Evolutionary conservation across 345 rosid species (phyloP).

Genomic region (Brassica nigra): DNA sequence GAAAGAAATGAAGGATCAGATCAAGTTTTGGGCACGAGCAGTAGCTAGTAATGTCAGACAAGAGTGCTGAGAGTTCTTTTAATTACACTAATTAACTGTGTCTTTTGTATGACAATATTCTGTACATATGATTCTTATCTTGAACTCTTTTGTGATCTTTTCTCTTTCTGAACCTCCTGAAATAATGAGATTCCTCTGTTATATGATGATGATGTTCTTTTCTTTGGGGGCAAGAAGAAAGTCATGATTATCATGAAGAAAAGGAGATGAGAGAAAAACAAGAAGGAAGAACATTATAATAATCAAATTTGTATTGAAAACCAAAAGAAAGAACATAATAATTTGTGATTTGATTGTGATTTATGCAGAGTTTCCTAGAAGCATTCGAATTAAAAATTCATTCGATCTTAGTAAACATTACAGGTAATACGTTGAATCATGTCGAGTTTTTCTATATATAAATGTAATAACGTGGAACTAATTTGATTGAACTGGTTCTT

Average conservation of each 20-base stretch:
- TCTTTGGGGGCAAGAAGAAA: slow-evolving; percentile 13
- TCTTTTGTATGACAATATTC: slow-evolving; percentile 12
- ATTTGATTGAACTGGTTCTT: slow-evolving; percentile 23
- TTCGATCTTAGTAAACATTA: neutral
- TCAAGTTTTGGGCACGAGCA: slow-evolving; percentile 77
- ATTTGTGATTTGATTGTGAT: slow-evolving; percentile 41
- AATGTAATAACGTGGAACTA: slow-evolving; percentile 13
- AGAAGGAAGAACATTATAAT: slow-evolving; percentile 19
- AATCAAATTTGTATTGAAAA: slow-evolving; percentile 1
- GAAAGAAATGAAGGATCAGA: slow-evolving; percentile 57
- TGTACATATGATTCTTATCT: slow-evolving; percentile 35
- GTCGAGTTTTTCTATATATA: neutral
- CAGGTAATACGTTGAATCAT: slow-evolving; percentile 37
- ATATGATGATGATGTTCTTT: slow-evolving; percentile 38
- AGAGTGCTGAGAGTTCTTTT: slow-evolving; percentile 41
- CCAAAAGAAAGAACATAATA: slow-evolving; percentile 38
- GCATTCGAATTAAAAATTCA: slow-evolving; percentile 1
- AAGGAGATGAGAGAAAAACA: slow-evolving; percentile 17
- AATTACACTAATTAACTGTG: slow-evolving; percentile 24
- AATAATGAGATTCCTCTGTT: slow-evolving; percentile 39
- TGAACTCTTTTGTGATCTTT: neutral
- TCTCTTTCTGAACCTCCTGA: slow-evolving; percentile 26
- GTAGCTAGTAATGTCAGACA: slow-evolving; percentile 65
- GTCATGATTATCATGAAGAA: slow-evolving; percentile 32
- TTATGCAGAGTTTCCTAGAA: slow-evolving; percentile 28